Conservation (phyloP, 2,329 filamentous ascomycete genomes). For the Monascus ruber region DNA sequence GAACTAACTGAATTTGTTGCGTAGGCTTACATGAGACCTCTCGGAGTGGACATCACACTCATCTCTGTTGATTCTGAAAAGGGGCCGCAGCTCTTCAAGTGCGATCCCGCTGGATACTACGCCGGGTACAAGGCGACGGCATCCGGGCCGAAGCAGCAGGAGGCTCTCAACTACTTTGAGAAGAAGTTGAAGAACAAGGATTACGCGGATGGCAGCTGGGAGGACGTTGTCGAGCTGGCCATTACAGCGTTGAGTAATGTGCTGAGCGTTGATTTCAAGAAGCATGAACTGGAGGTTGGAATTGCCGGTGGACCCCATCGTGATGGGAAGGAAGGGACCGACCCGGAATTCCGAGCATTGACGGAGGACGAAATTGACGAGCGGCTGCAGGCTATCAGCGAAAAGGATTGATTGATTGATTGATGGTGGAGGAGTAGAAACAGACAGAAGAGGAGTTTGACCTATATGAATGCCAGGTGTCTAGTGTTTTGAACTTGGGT, state of each 20-base stretch:
- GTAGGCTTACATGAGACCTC: conserved; percentile 92
- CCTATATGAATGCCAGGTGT: neutral
- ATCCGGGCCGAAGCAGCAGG: conserved; percentile 94
- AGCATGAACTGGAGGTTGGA: conserved; percentile 94
- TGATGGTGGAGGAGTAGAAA: conserved; percentile 4
- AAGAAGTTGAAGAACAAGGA: conserved; percentile 99
- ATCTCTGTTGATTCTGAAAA: conserved; percentile 88
- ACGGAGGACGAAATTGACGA: conserved; percentile 98
- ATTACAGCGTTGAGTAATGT: conserved; percentile 94
- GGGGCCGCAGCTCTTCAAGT: conserved; percentile 95
- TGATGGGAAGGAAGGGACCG: conserved; percentile 73
- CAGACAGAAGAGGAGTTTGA: neutral
- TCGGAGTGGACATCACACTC: conserved; percentile 89
- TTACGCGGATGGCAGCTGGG: conserved; percentile 79
- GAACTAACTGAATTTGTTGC: conserved; percentile 2
- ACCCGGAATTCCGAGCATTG: conserved; percentile 70
- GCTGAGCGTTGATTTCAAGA: conserved; percentile 98
- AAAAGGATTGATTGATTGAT: conserved; percentile 73
- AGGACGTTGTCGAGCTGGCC: conserved; percentile 93
- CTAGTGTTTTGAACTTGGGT: too few relatives aligned
- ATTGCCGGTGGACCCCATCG: conserved; percentile 80
- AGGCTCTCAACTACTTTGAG: conserved; percentile 95
- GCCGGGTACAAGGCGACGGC: conserved; percentile 97
- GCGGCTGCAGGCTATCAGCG: conserved; percentile 90
- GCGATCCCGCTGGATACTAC: conserved; percentile 95